Base-by-base conservation (phyloP, 345 rosid genomes). In the Citrus mangshanensis region DNA sequence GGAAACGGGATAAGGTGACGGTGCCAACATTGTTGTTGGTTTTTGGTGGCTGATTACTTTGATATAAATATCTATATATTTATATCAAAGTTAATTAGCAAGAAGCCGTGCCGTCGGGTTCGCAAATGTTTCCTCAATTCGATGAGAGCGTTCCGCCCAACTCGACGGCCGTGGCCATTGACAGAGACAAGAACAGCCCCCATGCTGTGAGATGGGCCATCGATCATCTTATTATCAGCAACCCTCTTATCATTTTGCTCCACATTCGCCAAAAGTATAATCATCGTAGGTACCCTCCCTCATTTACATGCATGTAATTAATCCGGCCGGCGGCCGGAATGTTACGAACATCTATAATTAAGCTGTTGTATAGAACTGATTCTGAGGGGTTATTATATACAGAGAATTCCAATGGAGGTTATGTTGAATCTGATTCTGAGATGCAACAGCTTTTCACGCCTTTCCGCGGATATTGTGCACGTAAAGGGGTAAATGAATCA, bases 131-230 rank as follows among this genome's bases (percentile, higher is more conserved):
- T 79, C 81, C 72, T 3, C 78, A 37, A 6, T 38, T 78, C 2
- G 90, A 89, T 2, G 85, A 87, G 32, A 56, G 73, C n/a, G 51
- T 78, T 35, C 46, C 84, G 1, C 86, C 86, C 3, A 87, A 85
- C 81, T 79, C 91, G 54, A 91, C 92, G 30, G 90, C 83, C 5
- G 93, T 93, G 35, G 97, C 98, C 66, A 77, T 95, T n/a, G 95
- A 91, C 81, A 93, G 83, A 78, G 95, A 91, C 79, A 93, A 90
- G 88, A 92, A 89, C 88, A 93, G 96, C 89, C 89, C 83, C 9
- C 87, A 85, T 54, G 98, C 97, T 40, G 92, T 91, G n/a, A 89
- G 94, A 28, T 95, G 99, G 99, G 94, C 97, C 30, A 87, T 90
- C 7, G 97, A 95, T 40, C 88, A 88, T 84, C 97, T 93, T 34